Evolutionary conservation across 2,329 filamentous ascomycete genomes (phyloP).

Genomic region (Lasiodiplodia citricola): DNA sequence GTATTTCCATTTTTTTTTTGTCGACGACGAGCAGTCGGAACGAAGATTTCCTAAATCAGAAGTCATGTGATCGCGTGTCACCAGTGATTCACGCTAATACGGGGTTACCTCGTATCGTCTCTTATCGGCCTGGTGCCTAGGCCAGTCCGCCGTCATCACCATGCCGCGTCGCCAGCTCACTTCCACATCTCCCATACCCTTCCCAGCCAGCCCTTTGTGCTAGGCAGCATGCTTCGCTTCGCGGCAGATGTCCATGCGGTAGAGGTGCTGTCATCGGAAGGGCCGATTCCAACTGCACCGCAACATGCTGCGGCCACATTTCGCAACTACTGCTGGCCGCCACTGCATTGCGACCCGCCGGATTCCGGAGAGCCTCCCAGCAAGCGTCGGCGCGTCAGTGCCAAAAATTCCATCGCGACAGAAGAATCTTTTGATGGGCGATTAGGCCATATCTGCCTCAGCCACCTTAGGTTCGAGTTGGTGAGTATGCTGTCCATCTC

Average conservation of each 20-base stretch:
- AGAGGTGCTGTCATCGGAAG: neutral
- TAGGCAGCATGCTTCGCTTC: neutral
- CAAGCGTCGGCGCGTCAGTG: conserved; percentile 7
- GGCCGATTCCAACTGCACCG: neutral
- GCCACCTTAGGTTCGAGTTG: neutral
- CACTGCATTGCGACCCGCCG: neutral
- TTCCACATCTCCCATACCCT: neutral
- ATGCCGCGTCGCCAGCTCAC: neutral
- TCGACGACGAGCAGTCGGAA: neutral
- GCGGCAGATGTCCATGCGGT: neutral
- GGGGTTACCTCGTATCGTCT: neutral
- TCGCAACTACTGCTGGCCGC: conserved; percentile 11
- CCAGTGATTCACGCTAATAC: neutral
- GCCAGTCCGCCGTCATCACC: neutral
- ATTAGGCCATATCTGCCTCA: neutral
- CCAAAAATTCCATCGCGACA: neutral
- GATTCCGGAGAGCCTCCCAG: conserved; percentile 6
- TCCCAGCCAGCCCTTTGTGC: neutral
- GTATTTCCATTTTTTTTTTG: neutral
- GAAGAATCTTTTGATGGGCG: neutral
- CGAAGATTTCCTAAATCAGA: neutral
- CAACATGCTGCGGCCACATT: neutral
- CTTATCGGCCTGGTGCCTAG: conserved; percentile 3
- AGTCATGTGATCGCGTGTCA: conserved; percentile 2
- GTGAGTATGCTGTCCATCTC: neutral